Base-by-base conservation (phyloP, 2,329 filamentous ascomycete species). In the Blastomyces silverae region DNA sequence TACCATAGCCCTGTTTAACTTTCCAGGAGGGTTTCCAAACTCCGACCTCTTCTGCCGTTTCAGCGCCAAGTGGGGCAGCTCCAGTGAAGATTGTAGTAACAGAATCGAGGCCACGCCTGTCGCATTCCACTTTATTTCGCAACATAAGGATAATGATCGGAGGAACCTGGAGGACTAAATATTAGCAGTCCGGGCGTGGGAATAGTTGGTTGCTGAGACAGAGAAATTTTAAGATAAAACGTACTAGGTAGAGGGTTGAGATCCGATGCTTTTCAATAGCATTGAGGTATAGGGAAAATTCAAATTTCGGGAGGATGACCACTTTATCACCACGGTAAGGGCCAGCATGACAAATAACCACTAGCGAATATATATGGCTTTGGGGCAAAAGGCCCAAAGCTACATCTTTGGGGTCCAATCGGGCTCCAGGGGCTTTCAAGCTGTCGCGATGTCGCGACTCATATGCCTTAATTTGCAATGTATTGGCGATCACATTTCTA, bases 111-210 rank as follows among this genome's bases (percentile, higher is more conserved):
- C 94, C 88, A 73, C 87, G 92, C 66, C 89, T 85, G 25, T 83
- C 79, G 68, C 86, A 83, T 0, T 84, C 69, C 0, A 84, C 77
- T 55, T 82, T 81, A 70, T 85, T 87, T 67, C 89, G 89, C 31
- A 89, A 80, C 80, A 95, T 84, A 66, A 85, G 82, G 66, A 95
- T 89, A 65, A 95, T 86, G 71, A 95, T 92, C 0, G 91, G 91
- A 7, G 91, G 91, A 0, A 92, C 87, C 85, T 87, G 52, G 39
- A 28, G 39, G 13, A 59, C 52, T 64, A 50, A 42, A 50, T 2
- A 37, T 48, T 31, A 58, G 50, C 44, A 37, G n/a, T 61, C 42
- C 15, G 44, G 11, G 25, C 2, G 1, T 17, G 13, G 20, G 3
- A 28, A 58, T 17, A 42, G 13, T 13, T 42, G 37, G 39, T 13